Conservation (phyloP, 768 basidiomycete species). For the Calocybe cyanea region DNA sequence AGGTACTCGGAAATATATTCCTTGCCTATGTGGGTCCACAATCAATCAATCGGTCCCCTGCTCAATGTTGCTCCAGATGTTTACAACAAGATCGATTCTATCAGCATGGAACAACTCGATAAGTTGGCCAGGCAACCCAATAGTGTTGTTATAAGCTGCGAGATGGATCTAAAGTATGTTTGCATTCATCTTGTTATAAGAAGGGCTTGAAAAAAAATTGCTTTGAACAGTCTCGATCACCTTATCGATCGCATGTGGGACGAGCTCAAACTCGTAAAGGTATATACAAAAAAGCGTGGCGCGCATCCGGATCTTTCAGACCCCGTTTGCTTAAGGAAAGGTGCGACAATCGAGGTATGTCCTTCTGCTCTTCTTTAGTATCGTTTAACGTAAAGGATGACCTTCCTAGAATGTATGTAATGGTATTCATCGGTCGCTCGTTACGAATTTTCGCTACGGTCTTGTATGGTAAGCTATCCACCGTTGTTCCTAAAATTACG, state of each 20-base stretch:
- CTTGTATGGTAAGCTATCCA: constrained; percentile 73
- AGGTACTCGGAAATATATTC: constrained; percentile 94
- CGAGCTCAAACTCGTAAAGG: constrained; percentile 76
- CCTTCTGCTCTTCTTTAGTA: not conserved
- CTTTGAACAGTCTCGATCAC: constrained; percentile 53
- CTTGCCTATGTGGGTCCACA: constrained; percentile 71
- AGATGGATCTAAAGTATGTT: constrained; percentile 84
- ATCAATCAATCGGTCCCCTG: not conserved
- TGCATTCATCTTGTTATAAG: not conserved
- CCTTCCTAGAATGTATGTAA: constrained; percentile 74
- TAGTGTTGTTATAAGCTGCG: constrained; percentile 94
- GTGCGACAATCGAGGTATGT: constrained; percentile 85
- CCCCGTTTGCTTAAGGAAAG: constrained; percentile 86
- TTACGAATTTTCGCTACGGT: constrained; percentile 89
- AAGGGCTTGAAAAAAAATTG: constrained; percentile 7
- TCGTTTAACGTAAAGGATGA: not conserved
- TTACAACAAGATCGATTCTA: constrained; percentile 95
- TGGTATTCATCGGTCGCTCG: constrained; percentile 87
- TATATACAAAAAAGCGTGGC: constrained; percentile 98
- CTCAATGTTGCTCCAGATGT: constrained; percentile 52
- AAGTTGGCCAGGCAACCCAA: constrained; percentile 77
- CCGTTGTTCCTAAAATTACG: not conserved
- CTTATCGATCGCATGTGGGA: constrained; percentile 78
- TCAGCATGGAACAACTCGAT: constrained; percentile 80
- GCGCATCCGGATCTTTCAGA: constrained; percentile 87